Evolutionary conservation across 1,139 yeast species (phyloP), one percentile per base, ranked within the genome.

Genomic region (Sugiyamaella neomexicana): DNA sequence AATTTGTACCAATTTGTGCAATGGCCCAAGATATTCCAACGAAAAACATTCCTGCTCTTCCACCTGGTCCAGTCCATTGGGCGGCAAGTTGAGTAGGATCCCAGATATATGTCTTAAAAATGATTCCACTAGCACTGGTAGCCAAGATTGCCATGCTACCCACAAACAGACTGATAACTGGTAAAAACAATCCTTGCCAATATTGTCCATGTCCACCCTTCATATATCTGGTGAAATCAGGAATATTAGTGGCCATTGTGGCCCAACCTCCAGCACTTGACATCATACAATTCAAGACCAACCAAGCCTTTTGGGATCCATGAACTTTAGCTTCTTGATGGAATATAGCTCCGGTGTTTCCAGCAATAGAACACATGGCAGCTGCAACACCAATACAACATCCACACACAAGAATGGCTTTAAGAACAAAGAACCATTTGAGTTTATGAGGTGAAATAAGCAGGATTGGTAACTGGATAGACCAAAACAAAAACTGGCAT

Each of bases 1-100:
- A 71, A 47, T 79, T 79, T 52, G 79, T 74, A 53, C 79, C 76
- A 15, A 80, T 67, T 59, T 78, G 80, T 5, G 80, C 79, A 46
- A 75, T 61, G 25, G 72, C 67, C 66, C 79, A 78, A 2, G 78
- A 71, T 9, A 77, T 61, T 27, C 79, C 76, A 55, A 76, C 72
- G 60, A 80, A 77, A 60, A 77, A 78, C 10, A 76, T 70, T 36
- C 77, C 83, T 20, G 65, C 64, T 42, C 64, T 46, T 1, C 59
- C 61, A 8, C 62, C 60, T 8, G 58, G 55, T 3, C 60, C 59
- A 17, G 61, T 54, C 64, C 64, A 60, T 20, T 54, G 44, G 15
- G 54, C 47, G 2, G 61, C 58, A 16, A 60, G 50, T 32, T 48
- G 56, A n/a, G 56, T 53, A 23, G 62, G 62, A 47, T 60, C 62